Conservation (phyloP, 768 basidiomycete species). For the Hypsizygus marmoreus region DNA sequence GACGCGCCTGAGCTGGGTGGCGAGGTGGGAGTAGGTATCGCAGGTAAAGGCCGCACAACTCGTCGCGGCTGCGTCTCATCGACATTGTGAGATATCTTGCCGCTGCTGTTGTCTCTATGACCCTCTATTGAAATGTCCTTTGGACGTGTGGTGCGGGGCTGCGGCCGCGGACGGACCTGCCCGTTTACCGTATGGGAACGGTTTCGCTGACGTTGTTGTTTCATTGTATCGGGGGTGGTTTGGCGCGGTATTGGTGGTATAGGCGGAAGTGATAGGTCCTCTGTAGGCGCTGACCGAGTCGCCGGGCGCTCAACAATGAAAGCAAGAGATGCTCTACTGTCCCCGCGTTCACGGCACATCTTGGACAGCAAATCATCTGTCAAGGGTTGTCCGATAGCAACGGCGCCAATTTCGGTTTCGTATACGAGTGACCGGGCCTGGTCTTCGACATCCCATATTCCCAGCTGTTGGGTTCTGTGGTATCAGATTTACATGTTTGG, state of each 20-base stretch:
- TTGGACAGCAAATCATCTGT: slow-evolving; percentile 12
- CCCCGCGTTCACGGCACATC: slow-evolving; percentile 18
- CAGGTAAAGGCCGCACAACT: slow-evolving; percentile 21
- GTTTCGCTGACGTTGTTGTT: slow-evolving; percentile 8
- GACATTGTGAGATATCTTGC: too few relatives aligned
- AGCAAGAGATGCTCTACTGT: slow-evolving; percentile 18
- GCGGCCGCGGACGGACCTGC: slow-evolving; percentile 15
- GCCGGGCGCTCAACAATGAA: slow-evolving; percentile 16
- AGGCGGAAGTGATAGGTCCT: slow-evolving; percentile 5
- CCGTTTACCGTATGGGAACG: slow-evolving; percentile 11
- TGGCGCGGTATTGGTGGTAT: slow-evolving; percentile 2
- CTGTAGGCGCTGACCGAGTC: neutral
- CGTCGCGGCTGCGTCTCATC: slow-evolving; percentile 17
- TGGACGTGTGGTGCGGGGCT: slow-evolving; percentile 9
- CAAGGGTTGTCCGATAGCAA: slow-evolving; percentile 18
- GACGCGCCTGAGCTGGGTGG: slow-evolving; percentile 6
- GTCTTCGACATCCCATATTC: slow-evolving; percentile 16
- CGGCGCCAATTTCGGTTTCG: slow-evolving; percentile 22
- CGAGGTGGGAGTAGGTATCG: slow-evolving; percentile 20
- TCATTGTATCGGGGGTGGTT: neutral
- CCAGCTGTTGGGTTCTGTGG: slow-evolving; percentile 9
- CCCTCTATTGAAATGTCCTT: slow-evolving; percentile 8
- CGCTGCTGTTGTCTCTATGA: slow-evolving; percentile 1
- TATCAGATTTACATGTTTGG: neutral
- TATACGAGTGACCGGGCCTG: slow-evolving; percentile 17